Conservation (phyloP, 2,329 filamentous ascomycete genomes). For the Aspergillus arachidicola region DNA sequence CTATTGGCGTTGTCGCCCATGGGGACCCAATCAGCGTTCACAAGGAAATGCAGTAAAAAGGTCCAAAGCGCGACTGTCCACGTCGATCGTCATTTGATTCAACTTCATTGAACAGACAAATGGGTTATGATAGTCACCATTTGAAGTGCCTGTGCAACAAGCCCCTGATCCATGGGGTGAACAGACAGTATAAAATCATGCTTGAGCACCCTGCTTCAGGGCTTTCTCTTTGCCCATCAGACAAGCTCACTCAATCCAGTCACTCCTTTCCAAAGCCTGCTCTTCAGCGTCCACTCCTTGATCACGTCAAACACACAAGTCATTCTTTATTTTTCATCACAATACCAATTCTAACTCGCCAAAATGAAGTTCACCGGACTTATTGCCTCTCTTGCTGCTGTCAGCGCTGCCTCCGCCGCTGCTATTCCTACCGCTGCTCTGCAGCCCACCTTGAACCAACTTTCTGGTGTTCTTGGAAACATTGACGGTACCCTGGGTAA, state of each 20-base stretch:
- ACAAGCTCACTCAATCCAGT: slow-evolving; percentile 25
- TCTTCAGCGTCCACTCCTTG: slow-evolving; percentile 16
- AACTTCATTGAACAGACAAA: not conserved
- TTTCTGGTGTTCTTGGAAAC: slow-evolving; percentile 19
- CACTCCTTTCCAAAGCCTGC: slow-evolving; percentile 22
- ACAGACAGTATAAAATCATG: slow-evolving; percentile 27
- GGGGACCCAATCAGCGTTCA: not conserved
- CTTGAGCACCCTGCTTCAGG: not conserved
- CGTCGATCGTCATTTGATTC: slow-evolving; percentile 22
- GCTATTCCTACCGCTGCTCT: slow-evolving; percentile 28
- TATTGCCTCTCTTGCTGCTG: slow-evolving; percentile 33
- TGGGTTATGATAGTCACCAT: not conserved
- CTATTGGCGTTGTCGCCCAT: not conserved
- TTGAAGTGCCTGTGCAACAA: not conserved
- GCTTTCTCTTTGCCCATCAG: slow-evolving; percentile 13
- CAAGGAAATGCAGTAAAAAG: not conserved
- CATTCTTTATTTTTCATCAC: slow-evolving; percentile 26
- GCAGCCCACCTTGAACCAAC: slow-evolving; percentile 14
- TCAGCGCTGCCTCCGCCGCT: slow-evolving; percentile 31
- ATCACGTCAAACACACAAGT: slow-evolving; percentile 13
- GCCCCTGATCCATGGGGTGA: slow-evolving; percentile 20
- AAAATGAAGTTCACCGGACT: slow-evolving; percentile 43
- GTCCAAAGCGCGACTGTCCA: not conserved
- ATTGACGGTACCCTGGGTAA: slow-evolving; percentile 20
- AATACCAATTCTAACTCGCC: slow-evolving; percentile 11